Conservation (phyloP, 805 yeast genomes). For the Kuraishia molischiana region DNA sequence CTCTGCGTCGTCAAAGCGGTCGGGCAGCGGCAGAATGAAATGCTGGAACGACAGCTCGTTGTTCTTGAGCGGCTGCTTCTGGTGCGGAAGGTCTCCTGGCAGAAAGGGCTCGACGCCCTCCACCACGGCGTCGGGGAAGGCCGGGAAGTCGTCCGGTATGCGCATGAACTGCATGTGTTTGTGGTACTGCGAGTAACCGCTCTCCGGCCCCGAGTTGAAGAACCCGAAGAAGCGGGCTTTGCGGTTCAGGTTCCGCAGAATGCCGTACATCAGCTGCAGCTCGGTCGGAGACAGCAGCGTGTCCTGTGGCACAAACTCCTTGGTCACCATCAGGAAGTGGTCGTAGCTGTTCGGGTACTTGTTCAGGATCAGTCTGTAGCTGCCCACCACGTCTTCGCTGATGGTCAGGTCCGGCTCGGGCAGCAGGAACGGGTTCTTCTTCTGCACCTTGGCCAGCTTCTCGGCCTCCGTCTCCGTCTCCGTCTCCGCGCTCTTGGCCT, state of each 20-base stretch:
- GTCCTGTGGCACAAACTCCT: conserved; percentile 60
- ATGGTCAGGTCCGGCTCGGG: conserved; percentile 74
- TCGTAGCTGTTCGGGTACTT: conserved; percentile 78
- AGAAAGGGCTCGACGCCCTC: conserved; percentile 37
- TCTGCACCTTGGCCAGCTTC: conserved; percentile 18
- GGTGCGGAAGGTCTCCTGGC: conserved; percentile 31
- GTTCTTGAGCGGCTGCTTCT: conserved; percentile 51
- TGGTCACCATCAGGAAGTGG: conserved; percentile 76
- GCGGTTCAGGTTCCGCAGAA: conserved; percentile 39
- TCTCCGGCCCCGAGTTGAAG: conserved; percentile 77
- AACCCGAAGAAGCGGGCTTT: conserved; percentile 61
- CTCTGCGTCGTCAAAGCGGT: conserved; percentile 19
- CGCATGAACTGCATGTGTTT: conserved; percentile 84
- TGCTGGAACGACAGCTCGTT: conserved; percentile 71
- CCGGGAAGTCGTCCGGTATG: conserved; percentile 47
- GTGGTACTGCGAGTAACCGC: conserved; percentile 95
- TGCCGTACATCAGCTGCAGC: conserved; percentile 43
- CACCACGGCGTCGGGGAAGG: conserved; percentile 46
- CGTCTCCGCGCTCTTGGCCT: not conserved
- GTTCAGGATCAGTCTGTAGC: conserved; percentile 63
- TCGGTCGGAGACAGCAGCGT: conserved; percentile 68
- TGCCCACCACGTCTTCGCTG: conserved; percentile 36
- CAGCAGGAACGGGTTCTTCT: conserved; percentile 63
- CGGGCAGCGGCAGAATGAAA: conserved; percentile 57
- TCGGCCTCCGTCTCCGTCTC: conserved; percentile 25